These are phyloP conservation scores for Symbiotaphrina buchneri DNA, from an alignment of 495 filamentous ascomycete species.

Conservation along the genomic window DNA sequence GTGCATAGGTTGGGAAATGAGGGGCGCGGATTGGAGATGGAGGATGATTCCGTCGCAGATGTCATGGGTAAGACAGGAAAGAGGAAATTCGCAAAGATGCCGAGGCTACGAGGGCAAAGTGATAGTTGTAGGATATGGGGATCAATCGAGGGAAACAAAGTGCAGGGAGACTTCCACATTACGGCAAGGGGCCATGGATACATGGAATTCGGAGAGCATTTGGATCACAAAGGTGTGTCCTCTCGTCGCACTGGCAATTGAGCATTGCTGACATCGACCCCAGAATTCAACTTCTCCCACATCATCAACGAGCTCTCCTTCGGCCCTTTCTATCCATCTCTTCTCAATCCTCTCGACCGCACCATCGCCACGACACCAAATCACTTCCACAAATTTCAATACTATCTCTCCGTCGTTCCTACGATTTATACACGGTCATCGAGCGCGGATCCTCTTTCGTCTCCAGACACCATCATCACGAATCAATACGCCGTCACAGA, in stretches of 20 bases:
- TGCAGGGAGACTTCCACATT: constrained; percentile 96
- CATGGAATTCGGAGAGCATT: constrained; percentile 49
- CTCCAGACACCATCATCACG: constrained; percentile 45
- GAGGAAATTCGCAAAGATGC: constrained; percentile 46
- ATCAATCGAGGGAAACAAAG: constrained; percentile 77
- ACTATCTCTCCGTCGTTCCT: constrained; percentile 90
- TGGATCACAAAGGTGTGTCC: constrained; percentile 49
- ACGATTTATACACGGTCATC: constrained; percentile 56
- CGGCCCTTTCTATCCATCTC: constrained; percentile 80
- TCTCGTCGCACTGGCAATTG: constrained; percentile 1
- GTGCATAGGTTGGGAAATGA: constrained; percentile 43
- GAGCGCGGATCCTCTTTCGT: constrained; percentile 6
- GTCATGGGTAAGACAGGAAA: constrained; percentile 36
- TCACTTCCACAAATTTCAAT: constrained; percentile 94
- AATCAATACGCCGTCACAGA: constrained; percentile 97
- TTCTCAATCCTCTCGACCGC: constrained; percentile 83
- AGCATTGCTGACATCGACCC: background rate
- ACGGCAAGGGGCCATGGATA: constrained; percentile 93
- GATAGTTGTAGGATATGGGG: constrained; percentile 74
- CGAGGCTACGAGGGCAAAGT: constrained; percentile 28
- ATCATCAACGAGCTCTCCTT: constrained; percentile 93
- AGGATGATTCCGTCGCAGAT: constrained; percentile 52
- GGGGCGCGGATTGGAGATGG: constrained; percentile 23
- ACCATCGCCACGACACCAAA: constrained; percentile 51
- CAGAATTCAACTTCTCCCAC: constrained; percentile 93